phyloP scores from a whole-genome alignment of 1,284 basidiomycete species.

The Apiotrichum mycotoxinovorans region DNA sequence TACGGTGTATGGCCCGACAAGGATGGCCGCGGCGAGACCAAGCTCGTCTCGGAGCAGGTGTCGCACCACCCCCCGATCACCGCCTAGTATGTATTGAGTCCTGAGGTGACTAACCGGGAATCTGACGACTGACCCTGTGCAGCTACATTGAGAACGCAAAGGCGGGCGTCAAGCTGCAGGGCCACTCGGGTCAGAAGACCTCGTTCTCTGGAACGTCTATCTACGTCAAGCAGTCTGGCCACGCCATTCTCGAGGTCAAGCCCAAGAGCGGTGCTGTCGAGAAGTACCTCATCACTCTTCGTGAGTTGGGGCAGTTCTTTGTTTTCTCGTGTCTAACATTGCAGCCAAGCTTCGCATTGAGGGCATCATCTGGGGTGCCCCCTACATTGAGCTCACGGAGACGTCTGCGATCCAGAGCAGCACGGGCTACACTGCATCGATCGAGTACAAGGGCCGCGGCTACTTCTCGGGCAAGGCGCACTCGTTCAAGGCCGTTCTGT shows the following conservation, averaged over 20 bases:
- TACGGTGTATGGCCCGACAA: slow-evolving; percentile 86
- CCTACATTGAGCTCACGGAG: slow-evolving; percentile 74
- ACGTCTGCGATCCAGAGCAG: slow-evolving; percentile 78
- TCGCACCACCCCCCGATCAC: slow-evolving; percentile 90
- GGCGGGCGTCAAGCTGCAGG: slow-evolving; percentile 75
- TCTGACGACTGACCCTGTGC: slow-evolving; percentile 51
- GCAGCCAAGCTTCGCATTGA: slow-evolving; percentile 63
- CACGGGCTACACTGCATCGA: slow-evolving; percentile 65
- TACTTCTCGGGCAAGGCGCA: slow-evolving; percentile 94
- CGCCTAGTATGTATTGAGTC: too few species aligned
- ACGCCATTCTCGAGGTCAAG: slow-evolving; percentile 75
- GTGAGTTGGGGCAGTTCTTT: slow-evolving; percentile 30
- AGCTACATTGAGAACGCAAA: slow-evolving; percentile 73
- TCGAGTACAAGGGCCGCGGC: slow-evolving; percentile 93
- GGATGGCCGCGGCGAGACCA: slow-evolving; percentile 74
- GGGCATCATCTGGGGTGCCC: slow-evolving; percentile 54
- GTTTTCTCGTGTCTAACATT: background rate
- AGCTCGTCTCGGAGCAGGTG: slow-evolving; percentile 91
- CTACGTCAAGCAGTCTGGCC: slow-evolving; percentile 92
- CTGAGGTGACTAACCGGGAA: background rate
- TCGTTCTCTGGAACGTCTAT: slow-evolving; percentile 66
- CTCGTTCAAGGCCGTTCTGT: slow-evolving; percentile 78
- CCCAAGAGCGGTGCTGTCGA: slow-evolving; percentile 58
- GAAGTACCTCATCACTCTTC: slow-evolving; percentile 87
- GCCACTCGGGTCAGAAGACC: slow-evolving; percentile 96